Evolutionary conservation across 176 grass and related monocot genomes (phyloP).

Genomic region (Luzula sylvatica): DNA sequence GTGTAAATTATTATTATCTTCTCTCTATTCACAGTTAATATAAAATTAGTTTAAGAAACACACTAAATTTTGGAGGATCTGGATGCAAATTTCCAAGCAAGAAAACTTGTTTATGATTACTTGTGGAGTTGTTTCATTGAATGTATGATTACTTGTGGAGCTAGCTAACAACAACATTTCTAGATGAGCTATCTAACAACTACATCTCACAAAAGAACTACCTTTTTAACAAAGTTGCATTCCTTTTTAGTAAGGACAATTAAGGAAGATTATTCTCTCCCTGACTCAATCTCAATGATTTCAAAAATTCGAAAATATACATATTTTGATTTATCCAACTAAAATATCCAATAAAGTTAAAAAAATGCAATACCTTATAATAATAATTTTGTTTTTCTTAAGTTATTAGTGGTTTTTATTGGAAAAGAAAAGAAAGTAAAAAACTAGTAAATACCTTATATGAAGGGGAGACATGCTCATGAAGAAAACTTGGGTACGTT

Average conservation of each 20-base stretch:
- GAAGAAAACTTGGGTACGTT: conserved; percentile 72
- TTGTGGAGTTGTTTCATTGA: too few species aligned
- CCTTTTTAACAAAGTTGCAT: neutral
- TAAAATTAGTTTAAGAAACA: too few species aligned
- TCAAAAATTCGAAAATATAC: too few species aligned
- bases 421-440: neutral
- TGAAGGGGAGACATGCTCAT: conserved; percentile 95
- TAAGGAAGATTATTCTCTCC: neutral
- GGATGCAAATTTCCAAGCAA: too few species aligned
- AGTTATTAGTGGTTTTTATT: neutral
- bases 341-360: neutral
- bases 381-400: neutral
- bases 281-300: too few species aligned
- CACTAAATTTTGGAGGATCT: too few species aligned
- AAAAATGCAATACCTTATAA: neutral
- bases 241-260: neutral
- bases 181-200: neutral
- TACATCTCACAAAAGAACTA: neutral
- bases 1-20: too few species aligned
- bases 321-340: too few species aligned
- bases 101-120: too few species aligned
- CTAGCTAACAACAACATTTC: neutral
- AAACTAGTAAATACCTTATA: conserved; percentile 31
- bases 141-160: neutral
- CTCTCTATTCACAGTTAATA: too few species aligned